phyloP scores from a whole-genome alignment of 257 asterid genomes.

The Craterostigma plantagineum region DNA sequence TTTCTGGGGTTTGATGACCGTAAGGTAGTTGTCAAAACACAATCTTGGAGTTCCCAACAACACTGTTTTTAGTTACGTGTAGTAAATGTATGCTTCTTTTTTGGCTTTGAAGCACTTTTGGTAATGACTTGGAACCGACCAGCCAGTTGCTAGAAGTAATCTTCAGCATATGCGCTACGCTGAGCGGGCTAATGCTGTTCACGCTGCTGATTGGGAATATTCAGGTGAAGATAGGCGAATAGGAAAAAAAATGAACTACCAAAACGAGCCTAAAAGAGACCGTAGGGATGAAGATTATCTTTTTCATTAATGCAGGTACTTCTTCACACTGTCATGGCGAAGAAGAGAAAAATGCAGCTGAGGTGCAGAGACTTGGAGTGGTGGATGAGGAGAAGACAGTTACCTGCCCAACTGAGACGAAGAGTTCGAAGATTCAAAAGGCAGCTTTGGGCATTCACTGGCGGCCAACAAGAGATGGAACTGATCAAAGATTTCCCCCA shows the following conservation, averaged over 20 bases:
- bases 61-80: not conserved
- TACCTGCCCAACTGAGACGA: conserved; percentile 61
- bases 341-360: conserved; percentile 75
- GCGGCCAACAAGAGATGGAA: conserved; percentile 86
- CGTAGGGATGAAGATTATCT: not conserved
- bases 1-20: conserved; percentile 91
- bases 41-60: not conserved
- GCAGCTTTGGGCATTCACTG: conserved; percentile 57
- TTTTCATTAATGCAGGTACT: not conserved
- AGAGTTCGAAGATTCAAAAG: conserved; percentile 77
- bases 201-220: conserved; percentile 85
- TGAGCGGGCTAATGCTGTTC: conserved; percentile 80
- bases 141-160: conserved; percentile 70
- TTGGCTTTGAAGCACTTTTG: conserved; percentile 59
- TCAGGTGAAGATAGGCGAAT: conserved; percentile 62
- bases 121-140: conserved; percentile 83
- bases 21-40: conserved; percentile 31
- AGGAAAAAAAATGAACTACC: no score
- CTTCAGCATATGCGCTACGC: conserved; percentile 64
- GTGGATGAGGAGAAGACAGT: conserved; percentile 94
- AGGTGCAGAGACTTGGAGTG: conserved; percentile 87
- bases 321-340: conserved; percentile 34
- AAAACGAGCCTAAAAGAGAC: not conserved
- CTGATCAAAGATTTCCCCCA: conserved; percentile 63
- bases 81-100: no score